A percentile compares a stretch with the other conserved stretches of the same genome.
phyloP scores from a whole-genome alignment of 2,329 filamentous ascomycete genomes.

The Leptographium galeiforme region DNA sequence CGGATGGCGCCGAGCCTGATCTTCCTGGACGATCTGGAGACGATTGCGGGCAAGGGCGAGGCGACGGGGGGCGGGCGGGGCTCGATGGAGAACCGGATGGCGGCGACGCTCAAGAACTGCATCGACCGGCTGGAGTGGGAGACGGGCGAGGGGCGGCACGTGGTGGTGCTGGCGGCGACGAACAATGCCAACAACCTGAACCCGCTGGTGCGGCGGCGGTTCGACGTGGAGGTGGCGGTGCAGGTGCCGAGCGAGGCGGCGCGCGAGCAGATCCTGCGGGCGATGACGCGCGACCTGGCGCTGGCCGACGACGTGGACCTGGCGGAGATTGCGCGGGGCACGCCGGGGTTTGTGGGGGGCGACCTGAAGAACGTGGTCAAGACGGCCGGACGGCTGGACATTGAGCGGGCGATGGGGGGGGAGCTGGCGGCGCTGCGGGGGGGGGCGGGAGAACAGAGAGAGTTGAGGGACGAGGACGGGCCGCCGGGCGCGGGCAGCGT shows the following conservation, averaged over 20 bases:
- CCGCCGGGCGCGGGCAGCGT: not conserved
- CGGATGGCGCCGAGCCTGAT: constrained; percentile 75
- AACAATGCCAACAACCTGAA: constrained; percentile 81
- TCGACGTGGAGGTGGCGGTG: constrained; percentile 79
- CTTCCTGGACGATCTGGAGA: constrained; percentile 87
- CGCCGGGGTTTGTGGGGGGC: constrained; percentile 84
- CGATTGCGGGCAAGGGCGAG: constrained; percentile 76
- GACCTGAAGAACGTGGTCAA: constrained; percentile 60
- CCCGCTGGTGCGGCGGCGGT: constrained; percentile 55
- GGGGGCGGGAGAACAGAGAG: not conserved
- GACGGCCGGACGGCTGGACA: constrained; percentile 18
- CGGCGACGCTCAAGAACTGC: constrained; percentile 69
- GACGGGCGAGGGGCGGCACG: constrained; percentile 39
- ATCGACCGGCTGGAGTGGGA: constrained; percentile 73
- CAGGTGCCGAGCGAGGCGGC: constrained; percentile 71
- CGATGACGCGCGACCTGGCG: constrained; percentile 52
- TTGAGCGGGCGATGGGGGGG: not conserved
- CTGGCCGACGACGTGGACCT: constrained; percentile 63
- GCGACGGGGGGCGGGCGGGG: constrained; percentile 57
- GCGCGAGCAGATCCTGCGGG: constrained; percentile 63
- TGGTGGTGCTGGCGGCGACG: constrained; percentile 84
- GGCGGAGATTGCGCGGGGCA: constrained; percentile 60
- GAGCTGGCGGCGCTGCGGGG: constrained; percentile 3
- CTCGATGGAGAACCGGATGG: constrained; percentile 70
- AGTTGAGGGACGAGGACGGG: not conserved